Base-by-base conservation (phyloP, 306 rosid genomes). In the Quillaja saponaria region DNA sequence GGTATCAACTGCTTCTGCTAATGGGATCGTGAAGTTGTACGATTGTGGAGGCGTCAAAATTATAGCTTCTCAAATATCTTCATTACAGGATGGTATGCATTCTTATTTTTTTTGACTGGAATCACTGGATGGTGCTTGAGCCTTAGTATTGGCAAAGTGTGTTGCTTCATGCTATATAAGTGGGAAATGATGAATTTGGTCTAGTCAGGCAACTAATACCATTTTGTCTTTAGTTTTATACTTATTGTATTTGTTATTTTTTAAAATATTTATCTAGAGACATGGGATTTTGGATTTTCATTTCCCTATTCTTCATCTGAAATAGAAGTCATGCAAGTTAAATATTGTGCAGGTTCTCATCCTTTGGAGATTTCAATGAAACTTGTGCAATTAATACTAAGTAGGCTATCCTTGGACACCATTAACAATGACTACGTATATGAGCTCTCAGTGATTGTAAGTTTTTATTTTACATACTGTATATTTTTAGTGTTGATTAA, bases 371-470 rank as follows among this genome's bases (percentile, higher is more conserved):
- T 88, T 51, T 74, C 83, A 21, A 63, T 81, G 53, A 87, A 84
- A 75, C 80, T 87, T 18, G 55, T 87, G 79, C 84, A 80, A 62
- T 69, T 87, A 77, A 69, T 87, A 16, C 72, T 88, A 25, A 74
- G 78, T 45, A 86, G 75, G 77, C 59, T 77, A 58, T 58, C 88
- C 17, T 48, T 84, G 79, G 86, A 84, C 13, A 20, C 25, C 44
- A 50, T 88, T 65, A 49, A 33, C 66, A 69, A 52, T 49, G 75
- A 71, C 69, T 71, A 74, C 69, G 72, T 72, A 33, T 61, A 76
- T 28, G 96, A 86, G 72, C 74, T 92, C 48, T 70, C 90, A 13
- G 57, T 82, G 72, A 84, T 86, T 72, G 96, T 92, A 66, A 88
- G 98, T 67, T 50, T 37, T 31, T 52, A 49, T n/a, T 53, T 56